Evolutionary conservation across 371 early-diverging fungal genomes (phyloP), one percentile per base, ranked within the genome.

Genomic region (Mucor saturninus): DNA sequence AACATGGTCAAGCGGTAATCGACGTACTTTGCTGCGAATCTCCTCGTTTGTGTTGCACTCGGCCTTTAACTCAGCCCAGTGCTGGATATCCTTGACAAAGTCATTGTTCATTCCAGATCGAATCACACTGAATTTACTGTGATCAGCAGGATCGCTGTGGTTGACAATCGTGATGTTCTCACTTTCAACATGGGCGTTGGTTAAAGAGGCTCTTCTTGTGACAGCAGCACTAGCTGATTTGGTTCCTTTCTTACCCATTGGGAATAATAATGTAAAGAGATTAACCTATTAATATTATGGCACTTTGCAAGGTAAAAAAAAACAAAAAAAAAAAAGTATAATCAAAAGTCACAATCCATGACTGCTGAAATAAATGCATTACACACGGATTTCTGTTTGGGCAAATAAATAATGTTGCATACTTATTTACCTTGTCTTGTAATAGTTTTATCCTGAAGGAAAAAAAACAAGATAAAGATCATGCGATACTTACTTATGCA

Each of bases 81-180:
- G 15, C 43, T 66, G 38, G 10, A 55, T 51, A 28, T 63, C 45
- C 42, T 59, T 63, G 10, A 29, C 26, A 26, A 32, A 31, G 26
- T 30, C 37, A 14, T 40, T 48, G 13, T 50, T 37, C 1, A 50
- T 35, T 30, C 45, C 46, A 51, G 43, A 52, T 13, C 59, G 59
- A 38, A 55, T 63, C 46, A 65, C 65, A 31, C 68, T 68, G 38
- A 54, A 68, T 55, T 68, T 68, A 14, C 68, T 55, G 31, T 63
- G 51, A 59, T 63, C 68, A 5, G 28, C 40, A 46, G 21, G 46
- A n/a, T 59, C 68, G 15, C 55, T 59, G 30, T 54, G 48, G 15
- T 48, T 56, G 29, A 55, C 55, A 42, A 55, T 55, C 11, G 56
- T 32, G 42, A 50, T 56, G 13, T 55, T 38, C 26, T 52, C 45